Evolutionary conservation across 148 eudicot genomes (phyloP).

Genomic region (Vaccinium macrocarpon): DNA sequence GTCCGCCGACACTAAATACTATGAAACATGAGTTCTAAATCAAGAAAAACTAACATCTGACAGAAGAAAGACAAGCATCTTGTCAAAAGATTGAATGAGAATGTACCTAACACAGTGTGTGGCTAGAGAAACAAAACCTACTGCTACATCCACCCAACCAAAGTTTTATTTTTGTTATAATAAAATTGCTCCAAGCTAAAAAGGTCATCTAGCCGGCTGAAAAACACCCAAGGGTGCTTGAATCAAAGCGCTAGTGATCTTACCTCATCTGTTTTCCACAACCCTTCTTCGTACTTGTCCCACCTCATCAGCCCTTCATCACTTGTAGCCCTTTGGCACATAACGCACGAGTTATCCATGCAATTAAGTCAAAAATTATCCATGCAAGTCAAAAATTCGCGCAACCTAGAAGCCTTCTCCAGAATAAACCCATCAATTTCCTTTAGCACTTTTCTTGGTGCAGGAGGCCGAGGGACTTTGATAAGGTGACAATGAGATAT

Average conservation of each 20-base stretch:
- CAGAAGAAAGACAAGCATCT: too few species aligned
- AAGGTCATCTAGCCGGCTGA: neutral
- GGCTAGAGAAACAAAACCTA: neutral
- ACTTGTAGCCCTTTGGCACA: conserved; percentile 36
- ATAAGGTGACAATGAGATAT: conserved; percentile 42
- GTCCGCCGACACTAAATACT: too few species aligned
- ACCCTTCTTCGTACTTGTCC: conserved; percentile 44
- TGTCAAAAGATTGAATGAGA: neutral
- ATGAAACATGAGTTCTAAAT: too few species aligned
- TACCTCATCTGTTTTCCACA: conserved; percentile 52
- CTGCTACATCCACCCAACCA: conserved; percentile 3
- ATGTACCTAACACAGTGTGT: neutral
- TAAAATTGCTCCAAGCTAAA: neutral
- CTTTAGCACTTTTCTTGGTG: conserved; percentile 15
- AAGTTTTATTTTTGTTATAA: neutral
- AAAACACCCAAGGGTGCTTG: neutral
- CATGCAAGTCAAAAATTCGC: conserved; percentile 34
- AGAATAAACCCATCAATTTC: conserved; percentile 33
- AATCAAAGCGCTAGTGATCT: conserved; percentile 35
- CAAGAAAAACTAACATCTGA: too few species aligned
- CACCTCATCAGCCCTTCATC: conserved; percentile 57
- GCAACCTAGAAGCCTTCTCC: conserved; percentile 34
- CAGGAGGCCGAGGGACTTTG: conserved; percentile 31
- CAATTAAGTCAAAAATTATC: conserved; percentile 33
- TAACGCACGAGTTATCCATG: conserved; percentile 30